Evolutionary conservation across 108 stramenopile genomes (phyloP).

Genomic region (Discostella stelligeroides): DNA sequence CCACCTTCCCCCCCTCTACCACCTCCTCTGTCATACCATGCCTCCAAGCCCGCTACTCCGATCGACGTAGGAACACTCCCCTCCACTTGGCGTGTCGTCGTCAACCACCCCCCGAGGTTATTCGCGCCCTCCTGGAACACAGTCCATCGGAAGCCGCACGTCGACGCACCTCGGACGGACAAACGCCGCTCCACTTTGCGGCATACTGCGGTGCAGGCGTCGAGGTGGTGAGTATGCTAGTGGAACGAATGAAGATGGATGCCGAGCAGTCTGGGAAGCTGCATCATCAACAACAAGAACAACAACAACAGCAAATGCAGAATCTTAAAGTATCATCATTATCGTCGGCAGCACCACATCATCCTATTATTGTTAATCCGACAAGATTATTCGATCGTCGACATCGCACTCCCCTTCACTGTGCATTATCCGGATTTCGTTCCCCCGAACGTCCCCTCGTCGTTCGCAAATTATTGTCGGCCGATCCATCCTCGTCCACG

Average conservation of each 20-base stretch:
- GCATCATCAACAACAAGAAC: background rate
- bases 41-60: conserved; percentile 41
- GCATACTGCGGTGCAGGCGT: conserved; percentile 51
- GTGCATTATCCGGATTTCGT: conserved; percentile 57
- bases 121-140: conserved; percentile 45
- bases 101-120: conserved; percentile 51
- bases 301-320: no score
- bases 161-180: conserved; percentile 50
- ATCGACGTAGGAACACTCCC: conserved; percentile 56
- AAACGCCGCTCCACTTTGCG: conserved; percentile 61
- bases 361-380: no score
- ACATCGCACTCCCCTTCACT: conserved; percentile 57
- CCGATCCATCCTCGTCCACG: conserved; percentile 44
- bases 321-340: background rate
- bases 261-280: conserved; percentile 1
- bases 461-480: conserved; percentile 41
- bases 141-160: conserved; percentile 30
- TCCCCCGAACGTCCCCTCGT: conserved; percentile 49
- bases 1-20: no score
- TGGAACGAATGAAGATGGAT: conserved; percentile 43
- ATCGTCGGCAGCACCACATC: background rate
- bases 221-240: conserved; percentile 42
- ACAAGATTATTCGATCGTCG: conserved; percentile 53
- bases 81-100: conserved; percentile 62
- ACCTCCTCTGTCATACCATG: conserved; percentile 4